Evolutionary conservation across 139 green algal species (phyloP).

Genomic region (Chlorella sp.): DNA sequence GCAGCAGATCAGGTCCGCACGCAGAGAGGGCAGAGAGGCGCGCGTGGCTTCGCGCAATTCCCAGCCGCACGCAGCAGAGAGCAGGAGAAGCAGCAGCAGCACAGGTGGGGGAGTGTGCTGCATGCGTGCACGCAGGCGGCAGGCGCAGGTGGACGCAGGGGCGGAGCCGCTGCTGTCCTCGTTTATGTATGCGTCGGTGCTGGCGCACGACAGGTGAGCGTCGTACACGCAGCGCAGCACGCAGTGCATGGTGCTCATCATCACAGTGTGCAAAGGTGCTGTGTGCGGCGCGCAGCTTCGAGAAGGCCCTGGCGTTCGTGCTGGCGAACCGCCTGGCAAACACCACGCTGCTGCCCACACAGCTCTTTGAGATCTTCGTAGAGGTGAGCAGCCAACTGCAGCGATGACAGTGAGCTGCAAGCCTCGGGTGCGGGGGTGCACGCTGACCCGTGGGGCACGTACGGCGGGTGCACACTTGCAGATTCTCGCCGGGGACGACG

Average conservation of each 20-base stretch:
- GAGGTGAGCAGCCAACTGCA: constrained; percentile 26
- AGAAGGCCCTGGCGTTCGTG: constrained; percentile 81
- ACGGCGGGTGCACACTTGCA: neutral
- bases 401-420: too few relatives aligned
- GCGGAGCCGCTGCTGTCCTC: constrained; percentile 83
- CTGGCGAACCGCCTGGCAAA: constrained; percentile 91
- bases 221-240: too few relatives aligned
- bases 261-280: too few relatives aligned
- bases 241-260: too few relatives aligned
- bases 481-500: constrained; percentile 30
- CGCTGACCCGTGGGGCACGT: too few relatives aligned
- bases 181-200: constrained; percentile 89
- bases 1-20: neutral
- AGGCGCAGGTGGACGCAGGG: constrained; percentile 48
- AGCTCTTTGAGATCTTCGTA: constrained; percentile 87
- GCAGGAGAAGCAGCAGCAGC: neutral
- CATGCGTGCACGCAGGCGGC: constrained; percentile 20
- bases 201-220: constrained; percentile 75
- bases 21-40: neutral
- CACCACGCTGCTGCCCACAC: constrained; percentile 83
- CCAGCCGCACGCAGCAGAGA: neutral
- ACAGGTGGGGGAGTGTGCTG: neutral
- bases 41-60: neutral
- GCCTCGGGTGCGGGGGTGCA: neutral
- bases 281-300: constrained; percentile 38